These are phyloP conservation scores for Podospora anserina DNA, from an alignment of 495 filamentous ascomycete genomes.

Conservation along the genomic window DNA sequence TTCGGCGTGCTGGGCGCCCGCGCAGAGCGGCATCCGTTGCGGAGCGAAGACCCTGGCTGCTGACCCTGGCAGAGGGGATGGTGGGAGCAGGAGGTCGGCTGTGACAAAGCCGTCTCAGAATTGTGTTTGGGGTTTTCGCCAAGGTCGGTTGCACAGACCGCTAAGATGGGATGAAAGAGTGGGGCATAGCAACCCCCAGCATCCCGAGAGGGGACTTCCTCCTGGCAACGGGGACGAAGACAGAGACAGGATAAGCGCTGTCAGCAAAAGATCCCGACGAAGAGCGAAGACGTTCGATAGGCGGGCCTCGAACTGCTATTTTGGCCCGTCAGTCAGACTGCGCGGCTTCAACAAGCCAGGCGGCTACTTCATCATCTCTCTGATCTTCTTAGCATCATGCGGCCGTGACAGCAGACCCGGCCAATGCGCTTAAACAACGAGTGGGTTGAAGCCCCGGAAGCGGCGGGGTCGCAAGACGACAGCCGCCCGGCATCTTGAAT, in stretches of 20 bases:
- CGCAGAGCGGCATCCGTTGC: slow-evolving; percentile 11
- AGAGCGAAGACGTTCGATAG: neutral
- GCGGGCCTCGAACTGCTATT: neutral
- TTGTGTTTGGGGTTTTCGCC: slow-evolving; percentile 44
- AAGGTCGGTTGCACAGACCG: slow-evolving; percentile 22
- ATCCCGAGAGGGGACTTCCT: neutral
- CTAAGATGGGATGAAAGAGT: slow-evolving; percentile 17
- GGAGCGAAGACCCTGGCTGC: slow-evolving; percentile 18
- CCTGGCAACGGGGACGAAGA: neutral
- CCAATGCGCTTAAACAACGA: slow-evolving; percentile 16
- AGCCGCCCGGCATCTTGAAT: slow-evolving; percentile 16
- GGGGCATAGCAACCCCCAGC: neutral
- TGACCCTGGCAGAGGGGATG: slow-evolving; percentile 29
- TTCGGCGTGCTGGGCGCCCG: slow-evolving; percentile 20
- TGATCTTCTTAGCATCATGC: slow-evolving; percentile 1
- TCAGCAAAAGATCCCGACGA: neutral
- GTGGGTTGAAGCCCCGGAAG: slow-evolving; percentile 5
- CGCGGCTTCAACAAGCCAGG: neutral
- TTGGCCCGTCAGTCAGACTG: neutral
- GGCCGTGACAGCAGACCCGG: slow-evolving; percentile 14
- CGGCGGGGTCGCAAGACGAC: slow-evolving; percentile 7
- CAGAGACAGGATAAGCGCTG: neutral
- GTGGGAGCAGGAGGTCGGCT: slow-evolving; percentile 37
- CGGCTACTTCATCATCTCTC: neutral
- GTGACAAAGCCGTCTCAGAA: slow-evolving; percentile 50